phyloP scores from a whole-genome alignment of 139 green algal genomes.

The Nannochloris sp. region DNA sequence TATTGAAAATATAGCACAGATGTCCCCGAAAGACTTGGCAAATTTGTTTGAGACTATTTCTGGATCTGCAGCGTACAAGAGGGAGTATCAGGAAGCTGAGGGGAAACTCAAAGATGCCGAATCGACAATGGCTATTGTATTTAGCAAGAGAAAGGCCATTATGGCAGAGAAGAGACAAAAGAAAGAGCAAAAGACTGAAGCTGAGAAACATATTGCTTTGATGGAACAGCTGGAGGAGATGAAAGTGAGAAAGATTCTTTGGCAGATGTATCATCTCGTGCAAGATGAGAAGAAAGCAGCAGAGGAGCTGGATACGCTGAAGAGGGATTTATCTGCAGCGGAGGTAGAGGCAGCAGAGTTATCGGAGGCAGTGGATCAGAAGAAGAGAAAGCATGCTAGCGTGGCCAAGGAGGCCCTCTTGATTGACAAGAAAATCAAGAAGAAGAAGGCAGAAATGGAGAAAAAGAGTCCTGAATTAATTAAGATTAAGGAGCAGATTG shows the following conservation, averaged over 20 bases:
- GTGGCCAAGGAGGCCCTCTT: slow-evolving; percentile 49
- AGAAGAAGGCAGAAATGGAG: slow-evolving; percentile 55
- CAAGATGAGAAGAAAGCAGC: slow-evolving; percentile 26
- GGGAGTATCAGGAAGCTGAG: slow-evolving; percentile 64
- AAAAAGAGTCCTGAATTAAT: slow-evolving; percentile 50
- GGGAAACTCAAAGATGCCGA: slow-evolving; percentile 48
- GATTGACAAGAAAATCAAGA: slow-evolving; percentile 64
- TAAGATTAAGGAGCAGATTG: slow-evolving; percentile 52
- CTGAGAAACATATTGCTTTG: slow-evolving; percentile 71
- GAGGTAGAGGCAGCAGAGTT: slow-evolving; percentile 8
- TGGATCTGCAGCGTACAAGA: slow-evolving; percentile 48
- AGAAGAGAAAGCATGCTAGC: slow-evolving; percentile 37
- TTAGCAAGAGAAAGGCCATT: slow-evolving; percentile 66
- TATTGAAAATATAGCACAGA: slow-evolving; percentile 88
- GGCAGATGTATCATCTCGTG: slow-evolving; percentile 70
- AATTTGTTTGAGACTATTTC: slow-evolving; percentile 86
- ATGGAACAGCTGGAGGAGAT: slow-evolving; percentile 55
- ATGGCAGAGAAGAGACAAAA: slow-evolving; percentile 75
- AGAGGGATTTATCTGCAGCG: slow-evolving; percentile 18
- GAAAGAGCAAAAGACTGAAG: slow-evolving; percentile 97
- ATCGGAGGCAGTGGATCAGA: slow-evolving; percentile 30
- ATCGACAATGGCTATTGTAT: slow-evolving; percentile 48
- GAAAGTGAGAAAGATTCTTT: slow-evolving; percentile 55
- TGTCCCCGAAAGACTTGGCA: slow-evolving; percentile 73
- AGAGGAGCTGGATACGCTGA: slow-evolving; percentile 2